Evolutionary conservation across 352 stramenopile species (phyloP), one percentile per base, ranked within the genome.

Genomic region (Phytopythium litorale): DNA sequence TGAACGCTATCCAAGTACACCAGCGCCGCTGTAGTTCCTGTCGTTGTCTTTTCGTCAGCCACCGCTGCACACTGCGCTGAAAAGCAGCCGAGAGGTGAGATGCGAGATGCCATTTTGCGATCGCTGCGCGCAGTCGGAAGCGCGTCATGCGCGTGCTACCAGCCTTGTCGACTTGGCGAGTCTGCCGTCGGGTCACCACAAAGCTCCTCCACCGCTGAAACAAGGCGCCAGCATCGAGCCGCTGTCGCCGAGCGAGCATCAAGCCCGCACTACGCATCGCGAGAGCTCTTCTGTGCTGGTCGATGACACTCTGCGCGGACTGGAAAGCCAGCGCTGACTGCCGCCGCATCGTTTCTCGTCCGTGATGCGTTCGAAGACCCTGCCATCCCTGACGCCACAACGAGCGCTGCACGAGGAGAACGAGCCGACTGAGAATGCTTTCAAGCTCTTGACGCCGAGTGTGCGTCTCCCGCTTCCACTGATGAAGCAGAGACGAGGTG

Each of bases 201-300:
- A 32, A 35, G 19, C 11, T 32, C 35, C 13, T 52, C 65, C 65
- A 71, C 16, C 25, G 48, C 8, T 30, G 13, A 30, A 71, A 64
- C 28, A 59, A 6, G n/a, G 13, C 13, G 12, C n/a, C 32, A 35
- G 60, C 15, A 33, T 46, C 50, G 16, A 49, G 37, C n/a, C 21
- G 37, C 21, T 60, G 54, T 16, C 54, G 54, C 1, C 54, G 54
- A 38, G 35, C 33, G 18, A 60, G 28, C 54, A 60, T 49, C 54
- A 40, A 60, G 11, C 23, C 54, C 18, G 54, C 54, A 18, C 18
- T 51, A n/a, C 38, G 54, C 54, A 60, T 60, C 4, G 54, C 54
- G 7, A 60, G 54, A 7, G 54, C 54, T 13, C 16, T 19, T 2
- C 38, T 25, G 40, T 60, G 54, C 54, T 60, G 54, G 2, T 50